Evolutionary conservation across 2,329 filamentous ascomycete genomes (phyloP).

Genomic region (Aspergillus cejpii): DNA sequence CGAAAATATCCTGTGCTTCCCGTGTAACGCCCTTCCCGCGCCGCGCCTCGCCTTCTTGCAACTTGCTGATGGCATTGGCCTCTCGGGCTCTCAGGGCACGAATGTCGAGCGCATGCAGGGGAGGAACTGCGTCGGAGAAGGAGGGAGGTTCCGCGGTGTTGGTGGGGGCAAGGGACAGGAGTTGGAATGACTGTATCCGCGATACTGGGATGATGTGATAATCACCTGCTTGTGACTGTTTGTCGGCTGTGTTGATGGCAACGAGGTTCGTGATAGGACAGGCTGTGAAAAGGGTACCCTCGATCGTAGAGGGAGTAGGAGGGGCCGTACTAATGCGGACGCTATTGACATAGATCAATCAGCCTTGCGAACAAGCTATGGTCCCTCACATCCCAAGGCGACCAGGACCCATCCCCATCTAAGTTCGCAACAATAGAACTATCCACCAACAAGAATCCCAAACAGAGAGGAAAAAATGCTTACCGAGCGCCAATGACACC

Average conservation of each 20-base stretch:
- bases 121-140: slow-evolving; percentile 44
- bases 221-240: slow-evolving; percentile 44
- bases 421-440: not conserved
- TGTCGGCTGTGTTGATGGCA: slow-evolving; percentile 50
- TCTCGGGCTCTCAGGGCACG: slow-evolving; percentile 51
- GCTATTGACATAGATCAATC: slow-evolving; percentile 31
- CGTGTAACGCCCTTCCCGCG: slow-evolving; percentile 55
- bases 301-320: slow-evolving; percentile 47
- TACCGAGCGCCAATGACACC: slow-evolving; percentile 58
- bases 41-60: slow-evolving; percentile 53
- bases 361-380: slow-evolving; percentile 4
- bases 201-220: slow-evolving; percentile 57
- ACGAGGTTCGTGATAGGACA: slow-evolving; percentile 56
- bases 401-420: no score
- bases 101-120: slow-evolving; percentile 46
- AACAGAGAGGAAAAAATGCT: slow-evolving; percentile 23
- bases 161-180: slow-evolving; percentile 41
- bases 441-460: not conserved
- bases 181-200: slow-evolving; percentile 52
- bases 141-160: slow-evolving; percentile 31
- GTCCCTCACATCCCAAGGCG: no score
- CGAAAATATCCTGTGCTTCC: slow-evolving; percentile 58
- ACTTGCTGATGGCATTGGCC: slow-evolving; percentile 49
- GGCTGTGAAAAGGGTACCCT: slow-evolving; percentile 58
- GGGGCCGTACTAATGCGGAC: slow-evolving; percentile 53